These are phyloP conservation scores for Odontarrhena argentea DNA, from an alignment of 345 rosid species.

Conservation along the genomic window DNA sequence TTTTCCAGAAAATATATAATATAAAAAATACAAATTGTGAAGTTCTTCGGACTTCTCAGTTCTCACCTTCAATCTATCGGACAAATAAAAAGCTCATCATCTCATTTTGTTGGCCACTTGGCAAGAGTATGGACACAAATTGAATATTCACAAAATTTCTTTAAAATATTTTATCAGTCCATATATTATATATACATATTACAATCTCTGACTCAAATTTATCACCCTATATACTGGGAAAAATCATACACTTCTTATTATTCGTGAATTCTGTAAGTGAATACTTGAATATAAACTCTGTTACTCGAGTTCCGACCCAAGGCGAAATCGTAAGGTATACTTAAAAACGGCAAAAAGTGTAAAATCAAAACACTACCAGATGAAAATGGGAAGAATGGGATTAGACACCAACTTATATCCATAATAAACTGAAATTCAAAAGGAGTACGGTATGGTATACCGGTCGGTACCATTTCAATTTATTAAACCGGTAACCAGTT, in stretches of 20 bases:
- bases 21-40: background rate
- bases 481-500: conserved; percentile 4
- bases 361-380: background rate
- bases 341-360: background rate
- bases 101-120: conserved; percentile 32
- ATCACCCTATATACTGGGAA: background rate
- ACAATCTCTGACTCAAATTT: background rate
- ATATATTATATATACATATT: too few species aligned
- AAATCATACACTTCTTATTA: background rate
- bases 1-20: background rate
- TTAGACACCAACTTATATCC: background rate
- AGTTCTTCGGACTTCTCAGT: background rate
- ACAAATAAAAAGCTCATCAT: conserved; percentile 8
- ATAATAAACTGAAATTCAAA: conserved; percentile 9
- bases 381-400: background rate
- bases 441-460: background rate
- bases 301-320: background rate
- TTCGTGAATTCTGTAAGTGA: background rate
- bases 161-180: too few species aligned
- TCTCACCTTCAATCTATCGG: conserved; percentile 17
- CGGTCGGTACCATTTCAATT: conserved; percentile 21
- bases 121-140: background rate
- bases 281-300: background rate
- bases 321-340: background rate
- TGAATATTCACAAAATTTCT: too few species aligned